Percentiles rank a stretch among this genome's conserved stretches.
Conservation (phyloP, 441 rosid genomes). For the Mallotus repandus region DNA sequence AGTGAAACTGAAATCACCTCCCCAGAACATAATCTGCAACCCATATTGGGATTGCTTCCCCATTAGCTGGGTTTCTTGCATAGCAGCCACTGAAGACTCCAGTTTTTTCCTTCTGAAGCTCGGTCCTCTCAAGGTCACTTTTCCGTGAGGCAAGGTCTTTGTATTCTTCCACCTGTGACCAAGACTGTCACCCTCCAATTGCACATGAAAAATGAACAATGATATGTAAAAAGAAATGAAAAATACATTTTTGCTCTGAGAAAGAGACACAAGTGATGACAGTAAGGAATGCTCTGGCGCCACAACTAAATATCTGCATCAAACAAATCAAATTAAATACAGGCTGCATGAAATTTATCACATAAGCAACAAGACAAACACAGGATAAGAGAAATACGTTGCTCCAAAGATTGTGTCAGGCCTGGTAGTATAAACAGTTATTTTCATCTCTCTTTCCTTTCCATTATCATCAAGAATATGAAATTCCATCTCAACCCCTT, state of each 20-base stretch:
- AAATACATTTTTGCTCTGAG: constrained; percentile 53
- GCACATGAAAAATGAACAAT: constrained; percentile 9
- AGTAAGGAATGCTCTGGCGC: constrained; percentile 85
- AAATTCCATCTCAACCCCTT: constrained; percentile 83
- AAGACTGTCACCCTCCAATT: constrained; percentile 19
- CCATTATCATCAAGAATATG: constrained; percentile 54
- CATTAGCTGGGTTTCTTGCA: constrained; percentile 83
- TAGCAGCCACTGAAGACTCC: constrained; percentile 85
- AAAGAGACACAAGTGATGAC: constrained; percentile 50
- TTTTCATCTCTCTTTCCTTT: constrained; percentile 48
- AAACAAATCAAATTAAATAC: constrained; percentile 13
- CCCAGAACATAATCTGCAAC: constrained; percentile 96
- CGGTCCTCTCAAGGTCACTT: constrained; percentile 97
- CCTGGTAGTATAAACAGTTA: constrained; percentile 83
- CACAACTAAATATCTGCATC: constrained; percentile 84
- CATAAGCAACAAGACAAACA: constrained; percentile 13
- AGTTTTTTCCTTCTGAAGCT: constrained; percentile 93
- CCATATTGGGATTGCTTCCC: constrained; percentile 94
- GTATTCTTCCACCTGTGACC: constrained; percentile 79
- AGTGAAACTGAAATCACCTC: constrained; percentile 42
- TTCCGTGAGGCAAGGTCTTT: constrained; percentile 68
- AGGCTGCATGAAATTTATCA: constrained; percentile 1
- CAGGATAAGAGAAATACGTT: constrained; percentile 50
- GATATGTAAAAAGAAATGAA: constrained; percentile 7
- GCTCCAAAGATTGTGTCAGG: constrained; percentile 93